Base-by-base conservation (phyloP, 2,329 filamentous ascomycete genomes). In the Thelonectria olida region DNA sequence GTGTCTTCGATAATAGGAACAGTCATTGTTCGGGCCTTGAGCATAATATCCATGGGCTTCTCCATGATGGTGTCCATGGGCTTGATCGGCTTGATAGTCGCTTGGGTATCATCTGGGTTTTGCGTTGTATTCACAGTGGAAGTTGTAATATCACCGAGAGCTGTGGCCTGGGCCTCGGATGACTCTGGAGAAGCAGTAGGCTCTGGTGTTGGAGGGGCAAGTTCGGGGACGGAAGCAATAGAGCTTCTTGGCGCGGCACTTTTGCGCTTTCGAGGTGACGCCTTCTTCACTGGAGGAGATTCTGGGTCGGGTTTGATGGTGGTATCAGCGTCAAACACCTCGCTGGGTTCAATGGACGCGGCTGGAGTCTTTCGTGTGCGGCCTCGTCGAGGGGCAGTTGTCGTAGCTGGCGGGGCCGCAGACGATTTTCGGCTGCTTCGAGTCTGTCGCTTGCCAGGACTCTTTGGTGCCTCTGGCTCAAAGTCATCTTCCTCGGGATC, bases 21-120 rank as follows among this genome's bases (percentile, higher is more conserved):
- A 2, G 87, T 84, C 72, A 90, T 82, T 31, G 90, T 91, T 62
- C 94, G 89, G 48, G 93, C 92, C 78, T 96, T 95, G 61, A 97
- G 83, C 49, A 97, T 89, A 68, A 98, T 97, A 72, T 97, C 95
- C 90, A 97, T 94, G 0, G 95, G 95, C 75, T 88, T 92, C 73
- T 97, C 93, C 67, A 97, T 79, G 59, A 92, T 83, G 1, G 92
- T 92, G 68, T 92, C 87, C 79, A 92, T 88, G 2, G 92, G 84
- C 67, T 90, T 92, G 72, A 95, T 86, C 38, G 91, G 90, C 75
- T 91, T 91, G 45, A 90, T 79, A 1, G 86, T 82, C 13, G 72
- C 69, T 49, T 70, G 70, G 0, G 72, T 73, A 4, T 75, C 68
- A 42, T 79, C 76, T 6, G 63, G 36, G 10, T 54, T 63, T 15